Evolutionary conservation across 2,329 filamentous ascomycete genomes (phyloP), one percentile per base, ranked within the genome.

Genomic region (Nemania abortiva): DNA sequence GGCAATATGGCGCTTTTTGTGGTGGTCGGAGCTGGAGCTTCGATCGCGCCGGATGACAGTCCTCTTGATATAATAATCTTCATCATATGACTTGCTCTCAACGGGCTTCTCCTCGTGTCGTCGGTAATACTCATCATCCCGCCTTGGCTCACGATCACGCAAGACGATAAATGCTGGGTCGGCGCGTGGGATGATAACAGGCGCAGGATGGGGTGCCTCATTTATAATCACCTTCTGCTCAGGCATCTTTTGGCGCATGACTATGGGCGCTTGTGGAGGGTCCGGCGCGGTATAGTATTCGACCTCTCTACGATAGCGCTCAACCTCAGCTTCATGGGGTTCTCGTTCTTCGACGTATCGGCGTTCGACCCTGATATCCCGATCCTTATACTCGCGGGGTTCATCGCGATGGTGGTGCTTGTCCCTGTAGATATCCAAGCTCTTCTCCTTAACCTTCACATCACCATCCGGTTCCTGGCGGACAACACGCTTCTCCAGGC

Each of bases 141-240:
- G 79, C 45, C 74, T 76, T 62, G 53, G 54, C 52, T 84, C 81
- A 24, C 80, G 81, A 47, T 78, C 83, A 45, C 82, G 79, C 53
- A 85, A 68, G 27, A 86, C 83, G 34, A 86, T 81, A 68, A 83
- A 79, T 3, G 80, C 79, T 5, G 83, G 82, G 1, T 86, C 83
- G 49, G 82, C 77, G 58, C 82, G 84, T 6, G 83, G 81, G 3
- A 88, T 72, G 56, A 89, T 81, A 50, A 87, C 81, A 7, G 87
- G 87, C 2, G 86, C 77, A 1, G 87, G 85, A 0, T 83, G 72
- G 2, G 86, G 83, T 0, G 87, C 86, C 73, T 89, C 87, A 70
- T 90, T 85, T 9, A 89, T 84, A 71, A 90, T 87, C 73, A 90
- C 89, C 75, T 86, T 86, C 75, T 90, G 88, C 75, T 89, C 87